Base-by-base conservation (phyloP, 108 stramenopile species). In the Epithemia pelagica region DNA sequence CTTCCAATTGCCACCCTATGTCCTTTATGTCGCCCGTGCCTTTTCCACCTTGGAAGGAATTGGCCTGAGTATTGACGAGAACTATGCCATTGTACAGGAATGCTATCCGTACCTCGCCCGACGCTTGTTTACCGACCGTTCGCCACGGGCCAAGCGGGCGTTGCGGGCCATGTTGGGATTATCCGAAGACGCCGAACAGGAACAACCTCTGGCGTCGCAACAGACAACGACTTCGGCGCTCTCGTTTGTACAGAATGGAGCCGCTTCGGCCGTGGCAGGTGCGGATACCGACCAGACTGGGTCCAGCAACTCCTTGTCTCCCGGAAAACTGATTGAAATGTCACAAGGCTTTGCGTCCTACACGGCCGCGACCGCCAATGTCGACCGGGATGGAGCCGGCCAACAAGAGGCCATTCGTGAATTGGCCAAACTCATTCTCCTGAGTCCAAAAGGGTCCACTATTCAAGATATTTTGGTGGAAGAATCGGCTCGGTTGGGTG, bases 301-400 rank as follows among this genome's bases (percentile, higher is more conserved):
- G 5, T 30, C 30, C 61, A 25, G 30, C 37, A 62, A 65, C 0
- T 52, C 64, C 20, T 70, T 89, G 2, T 82, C 81, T 25, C 84
- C 85, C 0, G 73, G 70, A 52, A 88, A 91, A 66, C 66, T 88
- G 58, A 10, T 88, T n/a, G 90, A 92, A 74, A 82, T 92, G 84
- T 78, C 85, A 0, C 85, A 89, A 57, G 88, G 88, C 46, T 92
- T 92, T 66, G 75, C 87, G n/a, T 82, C 81, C 15, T 91, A 91
- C 76, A 87, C 90, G 3, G 81, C 90, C 10, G 83, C 90, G 27
- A 89, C 88, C 15, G 82, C 75, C 26, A 68, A 82, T 61, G 85
- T 84, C 0, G 88, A 86, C 64, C 75, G 79, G 7, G 85, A 83
- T 37, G 88, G 88, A 26, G 69, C 61, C 28, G 85, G 85, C 0